Conservation (phyloP, 108 stramenopile genomes). For the Skeletonema grethae region DNA sequence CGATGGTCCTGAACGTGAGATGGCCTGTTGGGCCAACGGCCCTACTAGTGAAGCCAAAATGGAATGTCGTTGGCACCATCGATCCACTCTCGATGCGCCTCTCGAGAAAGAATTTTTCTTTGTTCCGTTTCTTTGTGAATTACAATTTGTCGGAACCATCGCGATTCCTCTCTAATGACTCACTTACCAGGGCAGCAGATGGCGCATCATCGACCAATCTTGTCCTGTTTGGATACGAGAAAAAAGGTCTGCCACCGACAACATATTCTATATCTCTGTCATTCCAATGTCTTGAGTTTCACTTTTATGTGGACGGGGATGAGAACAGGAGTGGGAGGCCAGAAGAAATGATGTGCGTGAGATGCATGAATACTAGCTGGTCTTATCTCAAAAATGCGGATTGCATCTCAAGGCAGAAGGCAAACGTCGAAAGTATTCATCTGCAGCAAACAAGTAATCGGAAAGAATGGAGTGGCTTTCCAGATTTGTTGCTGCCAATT, state of each 20-base stretch:
- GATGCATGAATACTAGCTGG: slow-evolving; percentile 18
- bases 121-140: slow-evolving; percentile 61
- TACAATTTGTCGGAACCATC: slow-evolving; percentile 75
- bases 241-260: slow-evolving; percentile 73
- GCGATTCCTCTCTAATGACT: slow-evolving; percentile 56
- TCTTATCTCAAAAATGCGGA: slow-evolving; percentile 12
- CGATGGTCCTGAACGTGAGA: slow-evolving; percentile 10
- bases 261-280: slow-evolving; percentile 72
- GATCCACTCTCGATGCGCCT: slow-evolving; percentile 38
- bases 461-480: slow-evolving; percentile 24
- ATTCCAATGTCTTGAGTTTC: slow-evolving; percentile 22
- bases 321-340: slow-evolving; percentile 25
- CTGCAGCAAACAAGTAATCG: slow-evolving; percentile 15
- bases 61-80: slow-evolving; percentile 59
- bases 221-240: slow-evolving; percentile 79
- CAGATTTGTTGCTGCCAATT: slow-evolving; percentile 24
- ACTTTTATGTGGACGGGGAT: slow-evolving; percentile 48
- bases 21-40: slow-evolving; percentile 74
- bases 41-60: slow-evolving; percentile 59
- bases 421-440: slow-evolving; percentile 9
- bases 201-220: slow-evolving; percentile 47
- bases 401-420: slow-evolving; percentile 18
- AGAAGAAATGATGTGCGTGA: slow-evolving; percentile 11
- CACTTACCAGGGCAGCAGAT: slow-evolving; percentile 24
- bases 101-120: slow-evolving; percentile 57